These are phyloP conservation scores for Didymella arachidicola DNA, from an alignment of 2,329 filamentous ascomycete species.

Conservation along the genomic window DNA sequence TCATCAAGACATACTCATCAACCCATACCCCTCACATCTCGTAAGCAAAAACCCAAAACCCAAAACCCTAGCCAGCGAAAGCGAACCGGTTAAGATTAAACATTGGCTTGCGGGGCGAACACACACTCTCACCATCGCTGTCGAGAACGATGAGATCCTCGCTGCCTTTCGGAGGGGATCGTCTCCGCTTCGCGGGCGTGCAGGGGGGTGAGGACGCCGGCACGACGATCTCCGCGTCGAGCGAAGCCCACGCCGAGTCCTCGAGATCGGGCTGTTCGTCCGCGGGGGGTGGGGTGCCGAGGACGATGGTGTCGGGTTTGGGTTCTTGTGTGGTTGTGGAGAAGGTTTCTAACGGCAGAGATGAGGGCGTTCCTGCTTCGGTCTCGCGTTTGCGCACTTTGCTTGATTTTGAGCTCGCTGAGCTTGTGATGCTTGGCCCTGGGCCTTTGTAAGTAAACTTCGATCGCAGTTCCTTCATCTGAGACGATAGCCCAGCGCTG, in stretches of 20 bases:
- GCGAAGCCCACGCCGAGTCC: conserved; percentile 38
- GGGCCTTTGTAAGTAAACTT: conserved; percentile 41
- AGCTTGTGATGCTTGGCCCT: conserved; percentile 8
- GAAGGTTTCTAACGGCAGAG: conserved; percentile 14
- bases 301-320: conserved; percentile 14
- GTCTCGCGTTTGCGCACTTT: conserved; percentile 19
- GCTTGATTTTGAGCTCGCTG: not conserved
- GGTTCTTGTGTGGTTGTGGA: conserved; percentile 2
- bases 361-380: conserved; percentile 19
- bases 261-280: conserved; percentile 26
- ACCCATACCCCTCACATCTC: not conserved
- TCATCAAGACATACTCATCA: conserved; percentile 1
- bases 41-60: conserved; percentile 1
- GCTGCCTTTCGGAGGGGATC: conserved; percentile 51
- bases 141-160: conserved; percentile 58
- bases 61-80: conserved; percentile 34
- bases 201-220: conserved; percentile 40
- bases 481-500: conserved; percentile 36
- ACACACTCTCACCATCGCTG: conserved; percentile 52
- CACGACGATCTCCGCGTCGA: conserved; percentile 45
- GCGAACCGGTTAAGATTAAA: conserved; percentile 53
- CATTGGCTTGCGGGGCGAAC: conserved; percentile 45
- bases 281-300: conserved; percentile 16
- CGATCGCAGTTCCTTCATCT: conserved; percentile 41
- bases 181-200: conserved; percentile 29